Evolutionary conservation across 306 rosid species (phyloP).

Genomic region (Quercus parvula): DNA sequence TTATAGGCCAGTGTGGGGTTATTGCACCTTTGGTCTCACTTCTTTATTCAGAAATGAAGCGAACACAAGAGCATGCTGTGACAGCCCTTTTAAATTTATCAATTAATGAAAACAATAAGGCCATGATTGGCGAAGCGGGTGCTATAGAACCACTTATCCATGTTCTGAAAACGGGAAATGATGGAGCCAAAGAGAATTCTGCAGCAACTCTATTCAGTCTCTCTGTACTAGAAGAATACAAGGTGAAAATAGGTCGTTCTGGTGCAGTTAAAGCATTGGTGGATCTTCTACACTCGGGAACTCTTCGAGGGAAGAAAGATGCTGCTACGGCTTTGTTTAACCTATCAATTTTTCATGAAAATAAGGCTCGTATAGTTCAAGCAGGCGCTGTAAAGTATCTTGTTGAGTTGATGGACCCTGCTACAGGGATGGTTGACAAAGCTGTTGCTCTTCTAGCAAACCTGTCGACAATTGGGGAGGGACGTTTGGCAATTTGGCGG

Average conservation of each 20-base stretch:
- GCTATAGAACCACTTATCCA: constrained; percentile 81
- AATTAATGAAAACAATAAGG: constrained; percentile 66
- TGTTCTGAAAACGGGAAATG: constrained; percentile 75
- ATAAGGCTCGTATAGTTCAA: constrained; percentile 87
- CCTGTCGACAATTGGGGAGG: constrained; percentile 80
- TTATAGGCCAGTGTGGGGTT: constrained; percentile 68
- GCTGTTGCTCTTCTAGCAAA: constrained; percentile 88
- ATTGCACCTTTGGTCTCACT: constrained; percentile 58
- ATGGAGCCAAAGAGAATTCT: constrained; percentile 85
- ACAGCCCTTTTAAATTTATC: constrained; percentile 89
- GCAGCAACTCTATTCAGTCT: constrained; percentile 92
- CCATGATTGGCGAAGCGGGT: constrained; percentile 75
- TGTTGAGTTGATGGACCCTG: constrained; percentile 65
- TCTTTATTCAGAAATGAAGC: constrained; percentile 55
- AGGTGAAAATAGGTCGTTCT: constrained; percentile 83
- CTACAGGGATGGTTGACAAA: constrained; percentile 82
- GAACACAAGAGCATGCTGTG: constrained; percentile 89
- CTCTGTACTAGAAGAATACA: constrained; percentile 70
- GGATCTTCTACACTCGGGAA: constrained; percentile 76
- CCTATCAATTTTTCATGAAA: constrained; percentile 84
- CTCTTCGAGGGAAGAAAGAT: constrained; percentile 91
- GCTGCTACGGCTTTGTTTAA: constrained; percentile 93
- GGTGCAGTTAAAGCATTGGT: constrained; percentile 88
- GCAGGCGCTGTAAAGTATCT: constrained; percentile 87
- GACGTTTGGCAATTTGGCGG: constrained; percentile 56